Conservation (phyloP, 2,329 filamentous ascomycete genomes). For the Sporothrix humicola region DNA sequence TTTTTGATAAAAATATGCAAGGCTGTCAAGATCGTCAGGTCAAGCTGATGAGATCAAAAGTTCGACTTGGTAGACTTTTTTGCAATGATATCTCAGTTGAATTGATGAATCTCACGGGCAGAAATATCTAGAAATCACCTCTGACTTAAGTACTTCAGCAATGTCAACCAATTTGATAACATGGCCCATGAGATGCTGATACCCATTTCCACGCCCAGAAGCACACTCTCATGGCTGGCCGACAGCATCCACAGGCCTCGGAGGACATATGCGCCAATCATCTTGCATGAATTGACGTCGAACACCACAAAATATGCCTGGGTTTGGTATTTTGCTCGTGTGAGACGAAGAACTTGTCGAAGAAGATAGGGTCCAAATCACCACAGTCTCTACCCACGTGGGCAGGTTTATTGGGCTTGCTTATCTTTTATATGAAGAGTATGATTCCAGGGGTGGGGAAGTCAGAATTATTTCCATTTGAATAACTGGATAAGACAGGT, state of each 20-base stretch:
- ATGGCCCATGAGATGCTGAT: not conserved
- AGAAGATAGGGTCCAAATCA: not conserved
- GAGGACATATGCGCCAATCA: not conserved
- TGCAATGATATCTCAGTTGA: not conserved
- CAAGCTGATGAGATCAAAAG: not conserved
- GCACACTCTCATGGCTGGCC: not conserved
- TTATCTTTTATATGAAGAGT: not conserved
- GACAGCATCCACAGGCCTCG: not conserved
- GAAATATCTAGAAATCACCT: not conserved
- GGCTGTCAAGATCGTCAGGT: not conserved
- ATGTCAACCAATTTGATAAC: not conserved
- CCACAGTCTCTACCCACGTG: conserved; percentile 8
- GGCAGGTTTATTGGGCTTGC: not conserved
- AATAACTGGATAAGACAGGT: not conserved
- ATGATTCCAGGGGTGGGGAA: not conserved
- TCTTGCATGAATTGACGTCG: not conserved
- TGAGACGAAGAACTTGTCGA: not conserved
- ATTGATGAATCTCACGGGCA: not conserved
- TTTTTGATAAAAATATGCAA: not conserved
- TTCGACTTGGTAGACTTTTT: not conserved
- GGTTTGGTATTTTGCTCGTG: not conserved
- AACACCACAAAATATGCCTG: not conserved
- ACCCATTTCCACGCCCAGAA: not conserved
- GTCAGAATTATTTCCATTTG: not conserved
- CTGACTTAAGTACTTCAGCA: conserved; percentile 2